Conservation (phyloP, 768 basidiomycete species). For the Mycena belliarum region DNA sequence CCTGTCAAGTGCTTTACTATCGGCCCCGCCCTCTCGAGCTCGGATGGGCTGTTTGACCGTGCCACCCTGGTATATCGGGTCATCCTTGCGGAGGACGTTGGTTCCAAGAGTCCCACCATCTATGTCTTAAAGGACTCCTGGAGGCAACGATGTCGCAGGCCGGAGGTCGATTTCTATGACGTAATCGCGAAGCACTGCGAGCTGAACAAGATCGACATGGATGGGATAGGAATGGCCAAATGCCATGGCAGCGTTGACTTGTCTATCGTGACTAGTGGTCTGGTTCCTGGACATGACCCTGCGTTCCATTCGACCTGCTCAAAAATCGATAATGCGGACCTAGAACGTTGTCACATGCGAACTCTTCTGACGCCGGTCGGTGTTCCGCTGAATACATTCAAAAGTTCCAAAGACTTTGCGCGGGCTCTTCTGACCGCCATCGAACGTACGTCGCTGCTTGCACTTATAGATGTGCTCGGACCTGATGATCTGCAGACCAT, state of each 20-base stretch:
- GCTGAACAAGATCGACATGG: background rate
- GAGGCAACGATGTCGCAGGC: conserved; percentile 5
- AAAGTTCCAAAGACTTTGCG: background rate
- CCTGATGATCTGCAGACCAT: background rate
- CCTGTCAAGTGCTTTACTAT: conserved; percentile 8
- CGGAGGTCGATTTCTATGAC: conserved; percentile 15
- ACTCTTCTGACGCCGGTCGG: conserved; percentile 11
- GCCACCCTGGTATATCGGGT: conserved; percentile 14
- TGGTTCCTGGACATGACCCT: background rate
- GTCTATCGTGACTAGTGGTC: background rate
- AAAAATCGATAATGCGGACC: background rate
- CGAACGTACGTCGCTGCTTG: background rate
- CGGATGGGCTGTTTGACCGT: conserved; percentile 9
- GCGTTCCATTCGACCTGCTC: background rate
- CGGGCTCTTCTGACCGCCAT: background rate
- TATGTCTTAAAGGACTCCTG: conserved; percentile 18
- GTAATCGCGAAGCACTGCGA: background rate
- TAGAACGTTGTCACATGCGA: conserved; percentile 5
- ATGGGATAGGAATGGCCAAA: background rate
- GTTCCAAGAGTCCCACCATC: background rate
- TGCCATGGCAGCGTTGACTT: conserved; percentile 13
- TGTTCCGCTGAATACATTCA: background rate
- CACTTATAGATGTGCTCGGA: background rate
- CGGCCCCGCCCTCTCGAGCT: background rate
- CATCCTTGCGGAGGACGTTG: conserved; percentile 5